phyloP scores from a whole-genome alignment of 495 filamentous ascomycete genomes.

The Trypethelium eluteriae region DNA sequence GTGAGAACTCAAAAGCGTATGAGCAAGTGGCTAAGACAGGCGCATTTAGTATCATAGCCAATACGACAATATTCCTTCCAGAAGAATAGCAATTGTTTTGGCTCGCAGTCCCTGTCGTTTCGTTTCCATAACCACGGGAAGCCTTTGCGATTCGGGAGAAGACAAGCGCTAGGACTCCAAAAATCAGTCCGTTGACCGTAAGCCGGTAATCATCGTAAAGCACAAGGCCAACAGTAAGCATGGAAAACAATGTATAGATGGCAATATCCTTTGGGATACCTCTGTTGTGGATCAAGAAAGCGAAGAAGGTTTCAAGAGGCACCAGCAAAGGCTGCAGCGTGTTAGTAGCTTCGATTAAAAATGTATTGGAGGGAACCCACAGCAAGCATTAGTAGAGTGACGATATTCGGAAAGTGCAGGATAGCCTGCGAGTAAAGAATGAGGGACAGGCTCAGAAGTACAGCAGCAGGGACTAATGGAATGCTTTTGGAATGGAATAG shows the following conservation, averaged over 20 bases:
- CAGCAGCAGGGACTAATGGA: background rate
- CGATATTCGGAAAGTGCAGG: background rate
- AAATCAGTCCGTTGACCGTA: background rate
- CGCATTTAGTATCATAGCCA: background rate
- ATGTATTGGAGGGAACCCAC: background rate
- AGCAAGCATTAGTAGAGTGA: background rate
- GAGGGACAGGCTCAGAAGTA: background rate
- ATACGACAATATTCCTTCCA: background rate
- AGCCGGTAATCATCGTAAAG: constrained; percentile 12
- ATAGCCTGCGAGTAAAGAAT: background rate
- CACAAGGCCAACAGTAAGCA: background rate
- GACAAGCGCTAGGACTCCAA: background rate
- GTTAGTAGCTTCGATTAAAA: background rate
- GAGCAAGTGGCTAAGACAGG: background rate
- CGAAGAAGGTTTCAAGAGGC: background rate
- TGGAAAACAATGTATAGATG: background rate
- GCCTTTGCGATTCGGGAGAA: constrained; percentile 6
- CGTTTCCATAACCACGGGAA: background rate
- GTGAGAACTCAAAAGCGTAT: background rate
- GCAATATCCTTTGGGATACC: background rate
- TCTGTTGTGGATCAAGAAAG: background rate
- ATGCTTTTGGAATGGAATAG: background rate
- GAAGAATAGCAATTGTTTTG: background rate
- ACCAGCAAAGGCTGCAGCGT: background rate
- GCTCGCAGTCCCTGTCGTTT: background rate